Base-by-base conservation (phyloP, 306 rosid genomes). In the Vigna reflexopilosa region DNA sequence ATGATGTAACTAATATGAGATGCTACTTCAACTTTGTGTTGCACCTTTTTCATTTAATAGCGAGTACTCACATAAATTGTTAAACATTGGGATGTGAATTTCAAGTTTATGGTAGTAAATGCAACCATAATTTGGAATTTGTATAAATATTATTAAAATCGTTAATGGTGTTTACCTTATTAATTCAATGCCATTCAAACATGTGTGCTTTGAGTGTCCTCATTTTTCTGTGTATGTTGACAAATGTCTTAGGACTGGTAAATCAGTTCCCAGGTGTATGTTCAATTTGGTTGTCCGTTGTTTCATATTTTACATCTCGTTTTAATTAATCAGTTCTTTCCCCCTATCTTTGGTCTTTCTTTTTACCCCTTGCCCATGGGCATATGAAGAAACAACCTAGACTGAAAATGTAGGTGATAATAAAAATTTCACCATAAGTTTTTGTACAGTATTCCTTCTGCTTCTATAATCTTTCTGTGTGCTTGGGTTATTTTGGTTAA, bases 401-500 rank as follows among this genome's bases (percentile, higher is more conserved):
- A 17, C 40, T 40, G 51, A 65, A 38, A 65, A 42, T 19, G 9
- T 40, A n/a, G 16, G 56, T 11, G 32, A 48, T 19, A 17, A 8
- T 17, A 28, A 79, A 26, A 19, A 15, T 4, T 42, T 40, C 42
- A 40, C 57, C 20, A 36, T 4, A 55, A 34, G 28, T 47, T 69
- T 15, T 78, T 30, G 15, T 47, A 17, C 42, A 30, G 16, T 44
- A 11, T 80, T 61, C 47, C 36, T 56, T 54, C 42, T 28, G 11
- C 30, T 19, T 54, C 8, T 44, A 66, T 45, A 45, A 45, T 38
- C 13, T 9, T 22, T 65, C 15, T 44, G 56, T 44, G 45, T 70
- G 36, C 55, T 70, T 62, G 55, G 22, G 17, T 72, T 49, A 49
- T 73, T 52, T 63, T 38, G 7, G 26, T 77, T 26, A 24, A 47